phyloP scores from a whole-genome alignment of 2,329 filamentous ascomycete genomes.

The Colletotrichum costaricense region DNA sequence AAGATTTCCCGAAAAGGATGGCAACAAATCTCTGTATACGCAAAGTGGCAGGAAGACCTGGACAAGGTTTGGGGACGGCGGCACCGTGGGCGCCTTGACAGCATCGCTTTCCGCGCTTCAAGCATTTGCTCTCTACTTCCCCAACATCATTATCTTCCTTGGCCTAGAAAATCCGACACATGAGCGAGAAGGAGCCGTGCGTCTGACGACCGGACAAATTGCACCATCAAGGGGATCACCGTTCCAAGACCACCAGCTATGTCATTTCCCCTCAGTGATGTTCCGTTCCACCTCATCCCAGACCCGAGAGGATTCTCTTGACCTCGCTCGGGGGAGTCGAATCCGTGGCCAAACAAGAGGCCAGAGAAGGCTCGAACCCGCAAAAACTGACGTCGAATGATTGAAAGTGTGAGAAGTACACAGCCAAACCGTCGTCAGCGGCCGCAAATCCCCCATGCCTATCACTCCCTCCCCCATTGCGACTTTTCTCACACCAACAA shows the following conservation, averaged over 20 bases:
- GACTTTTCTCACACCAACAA: neutral
- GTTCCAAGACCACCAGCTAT: neutral
- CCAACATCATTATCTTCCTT: neutral
- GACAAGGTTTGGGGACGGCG: neutral
- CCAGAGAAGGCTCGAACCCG: neutral
- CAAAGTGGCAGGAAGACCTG: neutral
- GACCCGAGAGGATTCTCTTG: neutral
- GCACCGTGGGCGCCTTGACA: neutral
- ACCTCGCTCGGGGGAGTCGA: neutral
- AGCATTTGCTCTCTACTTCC: neutral
- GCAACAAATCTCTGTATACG: neutral
- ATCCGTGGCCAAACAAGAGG: neutral
- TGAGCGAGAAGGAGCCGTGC: neutral
- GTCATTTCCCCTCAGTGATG: neutral
- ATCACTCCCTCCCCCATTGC: neutral
- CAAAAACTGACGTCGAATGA: conserved; percentile 19
- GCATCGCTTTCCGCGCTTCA: neutral
- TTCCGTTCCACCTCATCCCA: neutral
- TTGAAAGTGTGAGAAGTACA: neutral
- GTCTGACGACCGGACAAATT: too few species aligned
- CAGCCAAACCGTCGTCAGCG: conserved; percentile 3
- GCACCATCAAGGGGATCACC: neutral
- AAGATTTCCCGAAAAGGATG: neutral
- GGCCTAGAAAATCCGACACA: neutral
- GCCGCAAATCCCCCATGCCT: conserved; percentile 2